Evolutionary conservation across 1,284 basidiomycete genomes (phyloP).

Genomic region (Flammula alnicola): DNA sequence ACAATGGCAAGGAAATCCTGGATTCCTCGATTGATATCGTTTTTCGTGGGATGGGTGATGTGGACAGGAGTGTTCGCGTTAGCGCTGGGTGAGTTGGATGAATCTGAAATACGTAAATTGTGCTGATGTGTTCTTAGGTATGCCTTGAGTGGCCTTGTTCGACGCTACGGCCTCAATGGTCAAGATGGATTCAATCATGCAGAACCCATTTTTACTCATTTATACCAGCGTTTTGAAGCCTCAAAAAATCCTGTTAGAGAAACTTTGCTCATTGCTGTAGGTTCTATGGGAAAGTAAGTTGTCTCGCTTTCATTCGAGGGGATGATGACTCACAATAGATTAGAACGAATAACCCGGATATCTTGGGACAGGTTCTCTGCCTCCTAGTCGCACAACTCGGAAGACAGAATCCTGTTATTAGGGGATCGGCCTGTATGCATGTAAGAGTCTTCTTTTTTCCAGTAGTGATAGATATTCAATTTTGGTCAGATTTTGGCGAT

Average conservation of each 20-base stretch:
- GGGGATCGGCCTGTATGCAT: slow-evolving; percentile 73
- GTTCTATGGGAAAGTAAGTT: slow-evolving; percentile 65
- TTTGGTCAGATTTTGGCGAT: slow-evolving; percentile 59
- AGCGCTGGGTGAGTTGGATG: slow-evolving; percentile 63
- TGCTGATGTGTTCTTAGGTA: slow-evolving; percentile 37
- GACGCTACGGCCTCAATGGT: slow-evolving; percentile 36
- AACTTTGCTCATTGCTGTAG: slow-evolving; percentile 63
- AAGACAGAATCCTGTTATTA: slow-evolving; percentile 66
- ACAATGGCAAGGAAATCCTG: slow-evolving; percentile 39
- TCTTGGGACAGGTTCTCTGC: slow-evolving; percentile 65
- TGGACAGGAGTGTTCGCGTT: slow-evolving; percentile 63
- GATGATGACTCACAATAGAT: slow-evolving; percentile 1
- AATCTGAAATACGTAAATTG: neutral
- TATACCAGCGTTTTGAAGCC: slow-evolving; percentile 53
- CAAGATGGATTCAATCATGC: slow-evolving; percentile 37
- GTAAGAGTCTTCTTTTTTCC: slow-evolving; percentile 38
- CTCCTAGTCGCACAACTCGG: slow-evolving; percentile 75
- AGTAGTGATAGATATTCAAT: slow-evolving; percentile 14
- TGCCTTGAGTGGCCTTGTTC: slow-evolving; percentile 53
- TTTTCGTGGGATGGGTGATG: slow-evolving; percentile 53
- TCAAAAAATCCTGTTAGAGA: slow-evolving; percentile 56
- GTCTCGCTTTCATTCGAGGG: neutral
- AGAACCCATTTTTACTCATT: slow-evolving; percentile 49
- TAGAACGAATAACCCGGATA: slow-evolving; percentile 55
- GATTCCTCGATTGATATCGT: slow-evolving; percentile 45